Conservation (phyloP, 2,329 filamentous ascomycete genomes). For the Exophiala spinifera region DNA sequence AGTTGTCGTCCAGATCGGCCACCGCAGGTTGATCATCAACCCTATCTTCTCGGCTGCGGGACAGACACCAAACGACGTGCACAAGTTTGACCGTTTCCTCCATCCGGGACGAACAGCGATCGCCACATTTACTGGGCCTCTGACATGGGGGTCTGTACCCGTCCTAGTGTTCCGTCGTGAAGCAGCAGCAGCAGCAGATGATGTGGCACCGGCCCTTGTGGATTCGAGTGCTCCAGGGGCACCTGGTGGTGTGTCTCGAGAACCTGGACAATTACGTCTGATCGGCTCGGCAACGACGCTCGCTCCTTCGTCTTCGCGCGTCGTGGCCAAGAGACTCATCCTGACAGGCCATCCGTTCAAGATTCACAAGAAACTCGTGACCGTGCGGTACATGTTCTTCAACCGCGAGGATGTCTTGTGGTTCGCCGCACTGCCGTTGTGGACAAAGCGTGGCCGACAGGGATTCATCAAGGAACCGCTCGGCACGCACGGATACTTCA, state of each 20-base stretch:
- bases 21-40: constrained; percentile 80
- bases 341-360: constrained; percentile 96
- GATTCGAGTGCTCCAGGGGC: constrained; percentile 46
- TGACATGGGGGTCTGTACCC: constrained; percentile 91
- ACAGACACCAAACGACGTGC: constrained; percentile 90
- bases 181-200: background rate
- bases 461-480: constrained; percentile 92
- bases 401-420: constrained; percentile 90
- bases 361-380: constrained; percentile 97
- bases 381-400: constrained; percentile 99
- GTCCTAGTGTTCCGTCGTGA: constrained; percentile 74
- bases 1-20: constrained; percentile 85
- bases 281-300: constrained; percentile 85
- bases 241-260: constrained; percentile 35
- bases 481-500: constrained; percentile 99
- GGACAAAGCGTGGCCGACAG: constrained; percentile 83
- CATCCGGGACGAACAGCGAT: constrained; percentile 88
- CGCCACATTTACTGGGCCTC: constrained; percentile 82
- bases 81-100: constrained; percentile 91
- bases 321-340: constrained; percentile 90
- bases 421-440: constrained; percentile 95
- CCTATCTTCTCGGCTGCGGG: constrained; percentile 88
- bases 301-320: constrained; percentile 68
- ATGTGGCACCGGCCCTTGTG: constrained; percentile 28
- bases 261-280: constrained; percentile 60